These are phyloP conservation scores for Astragalus membranaceus DNA, from an alignment of 306 rosid genomes.

Conservation along the genomic window DNA sequence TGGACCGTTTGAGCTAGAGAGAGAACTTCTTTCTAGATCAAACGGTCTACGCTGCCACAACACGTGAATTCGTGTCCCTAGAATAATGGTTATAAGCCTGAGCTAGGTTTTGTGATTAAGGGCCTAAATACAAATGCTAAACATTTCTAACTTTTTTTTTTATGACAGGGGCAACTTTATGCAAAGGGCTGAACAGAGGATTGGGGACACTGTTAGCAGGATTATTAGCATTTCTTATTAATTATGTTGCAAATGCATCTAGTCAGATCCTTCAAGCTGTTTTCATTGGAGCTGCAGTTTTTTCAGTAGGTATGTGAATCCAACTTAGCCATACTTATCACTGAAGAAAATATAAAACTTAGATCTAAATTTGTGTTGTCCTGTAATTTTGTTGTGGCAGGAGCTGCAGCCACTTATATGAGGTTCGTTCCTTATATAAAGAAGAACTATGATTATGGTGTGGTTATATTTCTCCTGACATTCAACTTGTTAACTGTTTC, in stretches of 20 bases:
- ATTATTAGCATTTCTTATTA: constrained; percentile 51
- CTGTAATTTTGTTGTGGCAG: constrained; percentile 32
- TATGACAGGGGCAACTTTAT: constrained; percentile 72
- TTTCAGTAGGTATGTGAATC: constrained; percentile 43
- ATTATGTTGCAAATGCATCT: constrained; percentile 41
- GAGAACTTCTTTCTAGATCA: no score
- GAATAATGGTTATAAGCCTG: no score
- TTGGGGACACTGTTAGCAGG: constrained; percentile 79
- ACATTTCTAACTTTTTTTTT: neutral
- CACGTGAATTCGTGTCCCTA: no score
- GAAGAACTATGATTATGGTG: constrained; percentile 83
- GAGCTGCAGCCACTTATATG: constrained; percentile 65
- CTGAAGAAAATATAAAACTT: neutral
- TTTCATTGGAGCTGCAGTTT: constrained; percentile 64
- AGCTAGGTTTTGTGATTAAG: no score
- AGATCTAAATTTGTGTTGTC: neutral
- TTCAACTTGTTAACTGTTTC: constrained; percentile 74
- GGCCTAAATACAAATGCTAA: no score
- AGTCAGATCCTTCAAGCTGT: constrained; percentile 42
- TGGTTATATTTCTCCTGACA: constrained; percentile 72
- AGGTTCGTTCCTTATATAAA: constrained; percentile 76
- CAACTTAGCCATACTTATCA: neutral
- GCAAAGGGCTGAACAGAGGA: constrained; percentile 93
- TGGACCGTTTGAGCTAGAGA: no score
- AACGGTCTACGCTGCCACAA: no score